A percentile compares a stretch with the other conserved stretches of the same genome.
Conservation (phyloP, 2,329 filamentous ascomycete species). For the Fusarium lateritium region DNA sequence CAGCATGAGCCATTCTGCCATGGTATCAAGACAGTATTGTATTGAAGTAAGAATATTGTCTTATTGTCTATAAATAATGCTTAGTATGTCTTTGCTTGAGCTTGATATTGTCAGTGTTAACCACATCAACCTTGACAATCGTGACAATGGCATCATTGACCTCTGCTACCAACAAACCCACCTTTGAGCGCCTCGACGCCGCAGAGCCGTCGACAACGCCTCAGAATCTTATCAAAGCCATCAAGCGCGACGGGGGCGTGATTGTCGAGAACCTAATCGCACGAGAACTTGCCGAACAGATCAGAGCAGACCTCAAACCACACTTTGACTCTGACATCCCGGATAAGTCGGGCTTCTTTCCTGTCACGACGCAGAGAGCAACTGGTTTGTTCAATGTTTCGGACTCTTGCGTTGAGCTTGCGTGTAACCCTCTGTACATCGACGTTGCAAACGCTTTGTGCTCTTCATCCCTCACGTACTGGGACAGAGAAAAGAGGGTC, state of each 20-base stretch:
- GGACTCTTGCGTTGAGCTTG: conserved; percentile 56
- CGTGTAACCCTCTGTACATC: conserved; percentile 46
- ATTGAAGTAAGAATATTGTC: not conserved
- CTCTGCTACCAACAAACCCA: conserved; percentile 7
- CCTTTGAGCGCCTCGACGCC: conserved; percentile 12
- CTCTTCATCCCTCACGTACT: conserved; percentile 16
- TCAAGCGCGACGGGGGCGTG: conserved; percentile 53
- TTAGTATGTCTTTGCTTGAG: not conserved
- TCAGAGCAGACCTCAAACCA: conserved; percentile 56
- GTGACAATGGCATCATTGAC: conserved; percentile 1
- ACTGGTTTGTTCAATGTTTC: conserved; percentile 57
- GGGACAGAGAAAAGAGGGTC: conserved; percentile 7
- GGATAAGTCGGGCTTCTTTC: conserved; percentile 59
- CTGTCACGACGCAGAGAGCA: conserved; percentile 57
- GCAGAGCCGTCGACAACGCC: conserved; percentile 11
- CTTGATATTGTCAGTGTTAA: not conserved
- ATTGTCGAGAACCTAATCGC: conserved; percentile 56
- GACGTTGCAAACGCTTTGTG: conserved; percentile 24
- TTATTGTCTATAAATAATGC: conserved; percentile 5
- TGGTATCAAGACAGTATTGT: not conserved
- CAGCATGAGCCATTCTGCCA: not conserved
- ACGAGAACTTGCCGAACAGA: conserved; percentile 51
- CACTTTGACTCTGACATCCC: conserved; percentile 55
- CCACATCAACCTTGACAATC: not conserved
- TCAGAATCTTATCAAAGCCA: conserved; percentile 20